Percentiles rank a stretch among this genome's conserved stretches.
Conservation (phyloP, 306 rosid genomes). For the Rubus idaeus region DNA sequence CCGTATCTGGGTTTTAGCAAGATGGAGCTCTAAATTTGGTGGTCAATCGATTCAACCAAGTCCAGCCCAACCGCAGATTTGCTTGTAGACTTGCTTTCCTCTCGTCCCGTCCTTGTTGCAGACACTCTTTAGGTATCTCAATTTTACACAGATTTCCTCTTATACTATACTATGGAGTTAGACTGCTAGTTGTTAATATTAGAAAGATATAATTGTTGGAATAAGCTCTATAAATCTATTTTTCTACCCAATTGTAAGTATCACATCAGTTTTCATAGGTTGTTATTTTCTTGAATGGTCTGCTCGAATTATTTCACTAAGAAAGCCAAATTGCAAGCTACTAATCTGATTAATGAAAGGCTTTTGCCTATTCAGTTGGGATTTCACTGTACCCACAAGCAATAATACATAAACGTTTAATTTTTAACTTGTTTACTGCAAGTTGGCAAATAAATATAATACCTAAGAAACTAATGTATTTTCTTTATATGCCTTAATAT, state of each 20-base stretch:
- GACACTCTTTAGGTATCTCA: no score
- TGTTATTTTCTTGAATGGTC: background rate
- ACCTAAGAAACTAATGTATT: background rate
- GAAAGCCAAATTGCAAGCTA: background rate
- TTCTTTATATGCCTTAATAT: background rate
- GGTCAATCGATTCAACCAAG: no score
- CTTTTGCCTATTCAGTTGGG: background rate
- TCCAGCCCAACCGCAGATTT: no score
- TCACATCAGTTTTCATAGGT: background rate
- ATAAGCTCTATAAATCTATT: background rate
- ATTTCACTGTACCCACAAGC: background rate
- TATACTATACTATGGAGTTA: no score
- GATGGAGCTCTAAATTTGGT: no score
- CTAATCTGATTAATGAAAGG: background rate
- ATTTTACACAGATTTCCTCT: no score
- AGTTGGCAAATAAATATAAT: background rate
- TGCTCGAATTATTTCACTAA: background rate
- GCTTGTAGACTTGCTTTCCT: no score
- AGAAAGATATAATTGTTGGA: background rate
- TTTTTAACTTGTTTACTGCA: background rate
- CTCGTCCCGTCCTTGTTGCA: no score
- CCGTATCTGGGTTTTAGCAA: no score
- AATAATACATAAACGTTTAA: background rate
- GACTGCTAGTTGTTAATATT: background rate
- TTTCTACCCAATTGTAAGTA: background rate